Evolutionary conservation across 2,329 filamentous ascomycete genomes (phyloP).

Genomic region (Fusarium buharicum): DNA sequence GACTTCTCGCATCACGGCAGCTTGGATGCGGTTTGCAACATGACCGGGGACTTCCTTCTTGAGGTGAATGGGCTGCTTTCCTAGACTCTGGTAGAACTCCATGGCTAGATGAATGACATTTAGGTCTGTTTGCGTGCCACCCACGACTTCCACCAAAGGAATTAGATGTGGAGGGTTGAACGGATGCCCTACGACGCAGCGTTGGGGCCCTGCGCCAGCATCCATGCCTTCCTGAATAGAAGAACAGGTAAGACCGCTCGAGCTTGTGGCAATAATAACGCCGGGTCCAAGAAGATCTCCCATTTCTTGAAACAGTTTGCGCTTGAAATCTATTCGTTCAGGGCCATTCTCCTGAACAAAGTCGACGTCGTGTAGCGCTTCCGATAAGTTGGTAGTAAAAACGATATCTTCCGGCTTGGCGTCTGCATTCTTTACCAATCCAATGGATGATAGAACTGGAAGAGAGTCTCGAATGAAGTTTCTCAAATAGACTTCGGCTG

Average conservation of each 20-base stretch:
- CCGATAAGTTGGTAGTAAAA: conserved; percentile 14
- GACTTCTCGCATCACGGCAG: conserved; percentile 23
- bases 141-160: conserved; percentile 23
- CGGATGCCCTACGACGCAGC: conserved; percentile 19
- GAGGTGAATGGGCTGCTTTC: conserved; percentile 17
- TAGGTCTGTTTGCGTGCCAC: conserved; percentile 4
- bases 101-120: conserved; percentile 2
- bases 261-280: conserved; percentile 18
- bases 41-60: conserved; percentile 23
- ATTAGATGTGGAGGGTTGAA: conserved; percentile 24
- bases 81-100: conserved; percentile 4
- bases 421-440: background rate
- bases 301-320: conserved; percentile 19
- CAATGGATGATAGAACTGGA: conserved; percentile 18
- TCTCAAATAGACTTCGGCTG: conserved; percentile 8
- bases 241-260: conserved; percentile 18
- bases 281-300: background rate
- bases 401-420: conserved; percentile 19
- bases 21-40: conserved; percentile 26
- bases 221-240: conserved; percentile 20
- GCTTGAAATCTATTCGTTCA: conserved; percentile 12
- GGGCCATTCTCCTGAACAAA: conserved; percentile 23
- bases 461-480: conserved; percentile 19
- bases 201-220: background rate
- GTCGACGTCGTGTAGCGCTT: conserved; percentile 2